phyloP scores from a whole-genome alignment of 208 protist genomes.

The Leishmania guyanensis region DNA sequence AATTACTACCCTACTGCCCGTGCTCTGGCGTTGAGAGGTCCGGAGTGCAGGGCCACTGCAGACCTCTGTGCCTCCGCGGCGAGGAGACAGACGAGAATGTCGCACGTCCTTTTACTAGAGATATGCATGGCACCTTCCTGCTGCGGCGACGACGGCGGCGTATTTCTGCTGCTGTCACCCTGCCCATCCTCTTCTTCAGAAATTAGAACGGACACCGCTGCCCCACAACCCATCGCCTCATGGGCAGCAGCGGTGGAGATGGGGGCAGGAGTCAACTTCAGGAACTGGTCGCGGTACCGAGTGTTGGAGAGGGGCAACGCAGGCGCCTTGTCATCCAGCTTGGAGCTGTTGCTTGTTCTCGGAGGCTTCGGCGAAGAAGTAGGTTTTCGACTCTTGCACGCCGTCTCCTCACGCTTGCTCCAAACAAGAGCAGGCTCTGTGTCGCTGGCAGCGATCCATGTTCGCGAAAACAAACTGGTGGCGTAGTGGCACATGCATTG shows the following conservation, averaged over 20 bases:
- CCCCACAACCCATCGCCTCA: neutral
- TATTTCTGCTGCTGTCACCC: neutral
- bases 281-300: constrained; percentile 21
- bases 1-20: constrained; percentile 32
- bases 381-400: neutral
- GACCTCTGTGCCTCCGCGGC: neutral
- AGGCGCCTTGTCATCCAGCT: neutral
- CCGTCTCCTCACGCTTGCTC: constrained; percentile 2
- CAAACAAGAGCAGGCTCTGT: constrained; percentile 27
- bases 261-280: neutral
- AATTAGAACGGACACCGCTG: constrained; percentile 16
- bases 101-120: neutral
- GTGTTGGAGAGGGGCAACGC: neutral
- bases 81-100: constrained; percentile 18
- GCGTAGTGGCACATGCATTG: constrained; percentile 25
- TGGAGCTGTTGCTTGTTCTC: neutral
- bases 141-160: neutral
- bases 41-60: constrained; percentile 3
- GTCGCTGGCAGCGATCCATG: constrained; percentile 24
- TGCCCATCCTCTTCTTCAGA: constrained; percentile 29
- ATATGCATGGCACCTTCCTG: neutral
- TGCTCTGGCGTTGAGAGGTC: constrained; percentile 26
- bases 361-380: too few relatives aligned
- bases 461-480: neutral
- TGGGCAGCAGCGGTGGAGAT: neutral